phyloP scores from a whole-genome alignment of 768 basidiomycete species.

The Termitomyces sp. region DNA sequence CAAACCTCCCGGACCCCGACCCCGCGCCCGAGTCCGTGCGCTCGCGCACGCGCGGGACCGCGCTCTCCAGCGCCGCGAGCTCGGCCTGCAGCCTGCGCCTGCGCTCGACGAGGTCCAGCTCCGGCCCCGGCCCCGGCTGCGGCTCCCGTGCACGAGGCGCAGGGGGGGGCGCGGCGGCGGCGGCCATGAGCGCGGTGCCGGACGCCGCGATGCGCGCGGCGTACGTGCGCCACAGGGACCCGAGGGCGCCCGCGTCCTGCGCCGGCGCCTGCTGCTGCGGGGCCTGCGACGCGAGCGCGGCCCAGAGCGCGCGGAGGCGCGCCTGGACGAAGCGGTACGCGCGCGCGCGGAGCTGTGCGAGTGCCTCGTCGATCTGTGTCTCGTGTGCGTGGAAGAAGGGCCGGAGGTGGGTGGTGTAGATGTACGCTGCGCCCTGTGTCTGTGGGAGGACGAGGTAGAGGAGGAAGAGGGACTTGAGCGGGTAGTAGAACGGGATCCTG shows the following conservation, averaged over 20 bases:
- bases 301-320: constrained; percentile 61
- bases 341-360: constrained; percentile 57
- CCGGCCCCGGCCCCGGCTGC: too few species aligned
- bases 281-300: constrained; percentile 32
- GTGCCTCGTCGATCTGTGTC: constrained; percentile 73
- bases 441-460: constrained; percentile 90
- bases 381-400: constrained; percentile 85
- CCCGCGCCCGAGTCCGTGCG: too few species aligned
- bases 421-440: constrained; percentile 79
- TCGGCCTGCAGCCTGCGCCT: constrained; percentile 52
- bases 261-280: constrained; percentile 32
- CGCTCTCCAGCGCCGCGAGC: constrained; percentile 33
- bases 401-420: constrained; percentile 75
- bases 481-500: constrained; percentile 85
- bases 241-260: constrained; percentile 33
- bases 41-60: too few species aligned
- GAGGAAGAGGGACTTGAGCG: constrained; percentile 77
- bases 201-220: constrained; percentile 68
- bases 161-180: constrained; percentile 12
- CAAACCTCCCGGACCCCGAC: constrained; percentile 36
- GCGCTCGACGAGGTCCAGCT: constrained; percentile 36
- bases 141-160: too few species aligned
- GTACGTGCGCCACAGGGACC: constrained; percentile 72
- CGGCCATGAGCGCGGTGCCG: constrained; percentile 57
- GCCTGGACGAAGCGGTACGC: constrained; percentile 63